Conservation (phyloP, 148 eudicot species). For the Euryodendron excelsum region DNA sequence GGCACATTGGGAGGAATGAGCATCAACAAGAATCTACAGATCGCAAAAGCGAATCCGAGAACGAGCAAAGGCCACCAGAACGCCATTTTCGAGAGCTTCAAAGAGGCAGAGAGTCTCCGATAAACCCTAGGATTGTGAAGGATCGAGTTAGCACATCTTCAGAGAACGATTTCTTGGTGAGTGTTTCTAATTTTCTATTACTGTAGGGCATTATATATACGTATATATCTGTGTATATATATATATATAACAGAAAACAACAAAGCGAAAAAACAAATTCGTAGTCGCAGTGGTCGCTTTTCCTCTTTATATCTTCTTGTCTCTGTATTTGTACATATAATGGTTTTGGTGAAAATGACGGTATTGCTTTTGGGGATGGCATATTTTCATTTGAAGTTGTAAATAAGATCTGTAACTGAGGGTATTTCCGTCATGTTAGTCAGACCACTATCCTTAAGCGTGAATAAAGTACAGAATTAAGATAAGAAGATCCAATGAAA, state of each 20-base stretch:
- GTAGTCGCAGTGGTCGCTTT: not conserved
- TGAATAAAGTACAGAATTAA: not conserved
- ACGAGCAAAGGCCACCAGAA: conserved; percentile 84
- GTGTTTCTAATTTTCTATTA: too few species aligned
- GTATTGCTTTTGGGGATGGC: too few species aligned
- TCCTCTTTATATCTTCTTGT: not conserved
- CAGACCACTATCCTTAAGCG: not conserved
- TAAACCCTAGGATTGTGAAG: conserved; percentile 17
- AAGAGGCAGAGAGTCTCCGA: not conserved
- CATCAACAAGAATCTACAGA: conserved; percentile 76
- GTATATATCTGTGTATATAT: too few species aligned
- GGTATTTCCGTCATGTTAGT: not conserved
- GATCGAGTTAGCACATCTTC: not conserved
- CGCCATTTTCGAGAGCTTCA: conserved; percentile 49
- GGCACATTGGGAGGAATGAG: conserved; percentile 93
- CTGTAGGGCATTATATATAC: too few species aligned
- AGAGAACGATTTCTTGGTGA: not conserved
- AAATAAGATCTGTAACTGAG: not conserved
- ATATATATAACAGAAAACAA: not conserved
- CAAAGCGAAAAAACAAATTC: not conserved
- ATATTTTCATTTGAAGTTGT: not conserved
- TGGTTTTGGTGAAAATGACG: too few species aligned
- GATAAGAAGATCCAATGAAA: too few species aligned
- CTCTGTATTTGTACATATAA: too few species aligned
- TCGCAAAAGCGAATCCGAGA: conserved; percentile 61